Conservation (phyloP, 257 asterid species). For the Coffea canephora region DNA sequence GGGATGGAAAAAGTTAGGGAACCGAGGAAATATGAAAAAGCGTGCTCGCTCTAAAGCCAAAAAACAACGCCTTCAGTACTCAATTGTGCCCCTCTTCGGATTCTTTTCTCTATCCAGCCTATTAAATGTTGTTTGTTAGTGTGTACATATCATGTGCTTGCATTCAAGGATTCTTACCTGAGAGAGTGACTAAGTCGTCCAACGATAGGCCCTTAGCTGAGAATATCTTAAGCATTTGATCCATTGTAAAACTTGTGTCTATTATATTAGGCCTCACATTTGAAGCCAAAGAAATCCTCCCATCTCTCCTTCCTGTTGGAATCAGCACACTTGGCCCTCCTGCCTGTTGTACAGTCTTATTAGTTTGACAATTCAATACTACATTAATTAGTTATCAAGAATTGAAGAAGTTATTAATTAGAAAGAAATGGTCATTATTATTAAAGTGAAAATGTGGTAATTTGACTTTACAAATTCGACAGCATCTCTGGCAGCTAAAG, state of each 20-base stretch:
- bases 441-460: neutral
- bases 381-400: too few relatives aligned
- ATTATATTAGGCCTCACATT: slow-evolving; percentile 73
- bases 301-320: slow-evolving; percentile 76
- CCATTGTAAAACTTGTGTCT: slow-evolving; percentile 73
- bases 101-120: too few relatives aligned
- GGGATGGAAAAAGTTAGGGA: too few relatives aligned
- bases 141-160: neutral
- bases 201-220: slow-evolving; percentile 56
- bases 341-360: slow-evolving; percentile 32
- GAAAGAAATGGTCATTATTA: neutral
- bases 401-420: too few relatives aligned
- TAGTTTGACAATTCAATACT: too few relatives aligned
- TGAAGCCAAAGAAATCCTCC: slow-evolving; percentile 47
- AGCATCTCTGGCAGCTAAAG: slow-evolving; percentile 80
- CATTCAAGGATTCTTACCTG: slow-evolving; percentile 36
- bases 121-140: too few relatives aligned
- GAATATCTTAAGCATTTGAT: slow-evolving; percentile 55
- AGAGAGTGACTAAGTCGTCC: slow-evolving; percentile 74
- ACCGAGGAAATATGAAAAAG: too few relatives aligned
- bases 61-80: too few relatives aligned
- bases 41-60: too few relatives aligned
- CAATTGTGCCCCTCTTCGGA: too few relatives aligned
- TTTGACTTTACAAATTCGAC: slow-evolving; percentile 54
- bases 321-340: slow-evolving; percentile 71